A percentile compares a stretch with the other conserved stretches of the same genome.
Conservation (phyloP, 2,329 filamentous ascomycete species). For the Alternaria burnsii region DNA sequence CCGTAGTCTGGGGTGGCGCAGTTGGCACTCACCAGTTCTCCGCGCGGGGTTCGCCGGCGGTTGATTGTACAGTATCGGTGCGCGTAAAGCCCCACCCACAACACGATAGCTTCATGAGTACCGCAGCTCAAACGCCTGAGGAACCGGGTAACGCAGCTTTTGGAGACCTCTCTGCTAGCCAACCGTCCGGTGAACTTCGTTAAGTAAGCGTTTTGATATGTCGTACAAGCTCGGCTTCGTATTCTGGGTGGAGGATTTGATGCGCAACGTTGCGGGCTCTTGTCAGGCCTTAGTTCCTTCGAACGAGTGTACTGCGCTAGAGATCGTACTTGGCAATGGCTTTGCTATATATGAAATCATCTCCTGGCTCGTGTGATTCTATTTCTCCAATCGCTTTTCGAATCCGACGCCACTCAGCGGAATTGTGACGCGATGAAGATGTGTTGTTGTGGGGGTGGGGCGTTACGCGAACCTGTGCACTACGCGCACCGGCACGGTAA, state of each 20-base stretch:
- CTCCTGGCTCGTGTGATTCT: neutral
- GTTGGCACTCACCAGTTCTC: no score
- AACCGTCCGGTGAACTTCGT: neutral
- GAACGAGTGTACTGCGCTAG: neutral
- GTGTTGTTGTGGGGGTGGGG: no score
- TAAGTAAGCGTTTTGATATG: neutral
- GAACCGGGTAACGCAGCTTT: neutral
- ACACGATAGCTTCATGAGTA: no score
- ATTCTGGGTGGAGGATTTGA: neutral
- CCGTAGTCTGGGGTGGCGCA: no score
- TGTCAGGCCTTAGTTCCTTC: neutral
- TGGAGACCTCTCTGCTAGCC: neutral
- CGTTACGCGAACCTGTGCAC: no score
- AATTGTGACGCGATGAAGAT: neutral
- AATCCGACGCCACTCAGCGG: accelerated
- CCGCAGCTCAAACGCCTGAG: no score
- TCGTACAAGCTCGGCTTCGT: conserved; percentile 1
- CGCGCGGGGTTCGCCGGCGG: no score
- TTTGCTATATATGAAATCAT: no score
- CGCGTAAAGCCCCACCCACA: no score
- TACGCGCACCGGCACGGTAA: no score
- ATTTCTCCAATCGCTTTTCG: neutral
- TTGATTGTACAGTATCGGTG: no score
- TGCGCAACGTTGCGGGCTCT: neutral
- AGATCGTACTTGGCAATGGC: no score